phyloP scores from a whole-genome alignment of 306 rosid genomes.

The Neltuma alba region DNA sequence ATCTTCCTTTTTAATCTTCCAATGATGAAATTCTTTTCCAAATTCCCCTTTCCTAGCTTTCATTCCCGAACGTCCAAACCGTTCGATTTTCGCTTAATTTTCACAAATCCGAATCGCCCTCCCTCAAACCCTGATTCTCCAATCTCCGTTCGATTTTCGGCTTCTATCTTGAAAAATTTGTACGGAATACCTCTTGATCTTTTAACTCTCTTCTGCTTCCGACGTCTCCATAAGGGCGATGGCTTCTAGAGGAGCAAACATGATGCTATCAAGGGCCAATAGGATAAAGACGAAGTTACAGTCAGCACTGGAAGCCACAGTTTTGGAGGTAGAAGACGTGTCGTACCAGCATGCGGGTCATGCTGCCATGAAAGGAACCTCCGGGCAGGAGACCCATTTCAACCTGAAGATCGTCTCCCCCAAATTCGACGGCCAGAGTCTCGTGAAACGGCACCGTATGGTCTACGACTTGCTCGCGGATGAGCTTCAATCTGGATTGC shows the following conservation, averaged over 20 bases:
- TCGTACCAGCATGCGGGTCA: slow-evolving; percentile 90
- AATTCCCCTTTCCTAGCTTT: neutral
- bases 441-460: slow-evolving; percentile 70
- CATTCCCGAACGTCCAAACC: neutral
- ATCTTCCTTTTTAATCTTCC: too few species aligned
- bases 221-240: slow-evolving; percentile 20
- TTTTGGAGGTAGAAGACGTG: slow-evolving; percentile 80
- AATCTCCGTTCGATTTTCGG: neutral
- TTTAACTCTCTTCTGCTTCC: neutral
- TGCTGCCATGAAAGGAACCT: slow-evolving; percentile 57
- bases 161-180: neutral
- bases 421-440: slow-evolving; percentile 70
- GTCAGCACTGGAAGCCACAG: slow-evolving; percentile 66
- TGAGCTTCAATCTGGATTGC: slow-evolving; percentile 66
- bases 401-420: slow-evolving; percentile 73
- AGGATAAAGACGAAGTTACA: slow-evolving; percentile 74
- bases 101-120: neutral
- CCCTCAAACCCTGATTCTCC: neutral
- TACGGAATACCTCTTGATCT: too few species aligned
- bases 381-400: slow-evolving; percentile 75
- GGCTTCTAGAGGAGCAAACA: slow-evolving; percentile 56
- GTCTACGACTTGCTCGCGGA: slow-evolving; percentile 61
- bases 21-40: too few species aligned
- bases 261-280: slow-evolving; percentile 58
- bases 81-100: neutral